Evolutionary conservation across 2,329 filamentous ascomycete genomes (phyloP), one percentile per base, ranked within the genome.

Genomic region (Ceratocystis lukuohia): DNA sequence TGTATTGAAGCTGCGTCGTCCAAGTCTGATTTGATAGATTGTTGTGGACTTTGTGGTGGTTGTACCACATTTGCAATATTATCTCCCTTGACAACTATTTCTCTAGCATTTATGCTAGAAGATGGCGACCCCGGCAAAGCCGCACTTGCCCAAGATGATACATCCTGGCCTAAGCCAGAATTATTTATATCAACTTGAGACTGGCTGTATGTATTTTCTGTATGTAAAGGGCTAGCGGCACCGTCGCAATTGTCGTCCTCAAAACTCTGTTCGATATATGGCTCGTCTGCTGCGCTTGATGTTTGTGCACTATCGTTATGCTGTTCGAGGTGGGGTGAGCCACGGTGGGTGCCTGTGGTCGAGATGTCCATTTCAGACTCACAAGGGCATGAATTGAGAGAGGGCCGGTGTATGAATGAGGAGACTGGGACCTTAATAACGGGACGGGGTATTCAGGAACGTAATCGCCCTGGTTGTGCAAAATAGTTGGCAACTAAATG

Each of bases 1-100:
- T 90, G 89, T 65, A 93, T 74, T 20, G 93, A 96, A 28, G 89
- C 89, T 7, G 89, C 87, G 74, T 96, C 89, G 72, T 95, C 91
- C 22, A 89, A 88, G 30, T 85, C 86, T 4, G 91, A 96, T 67
- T 84, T 74, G 33, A 85, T 74, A 15, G 88, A 91, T 70, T 82
- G 85, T 63, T 83, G 80, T 6, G 87, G 88, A 72, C 89, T 95
- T 57, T 82, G 30, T 84, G 48, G 80, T 78, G 71, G 83, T 15
- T 56, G 76, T 46, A 82, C 17, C 17, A 25, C 12, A 37, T 30
- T 37, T 20, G 6, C 56, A 8, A 33, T 28, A 37, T n/a, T 20
- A 3, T 37, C 28, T 28, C 33, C 56, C 28, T 17, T 8, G 8
- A 20, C 7, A 8, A 10, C 56, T 33, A 20, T n/a, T 30, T 25